Evolutionary conservation across 345 rosid genomes (phyloP).

Genomic region (Lumnitzera littorea): DNA sequence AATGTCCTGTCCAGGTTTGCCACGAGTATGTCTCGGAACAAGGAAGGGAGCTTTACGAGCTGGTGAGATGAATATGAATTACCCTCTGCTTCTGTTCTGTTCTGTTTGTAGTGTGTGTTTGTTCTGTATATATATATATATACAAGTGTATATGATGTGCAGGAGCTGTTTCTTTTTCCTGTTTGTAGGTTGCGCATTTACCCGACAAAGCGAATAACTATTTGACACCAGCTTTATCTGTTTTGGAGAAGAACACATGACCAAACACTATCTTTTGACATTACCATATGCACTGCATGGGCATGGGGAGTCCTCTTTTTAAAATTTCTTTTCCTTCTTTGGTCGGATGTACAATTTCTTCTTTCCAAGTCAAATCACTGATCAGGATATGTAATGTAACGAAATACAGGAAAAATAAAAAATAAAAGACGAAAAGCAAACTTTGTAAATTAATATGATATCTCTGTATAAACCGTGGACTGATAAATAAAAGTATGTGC

Average conservation of each 20-base stretch:
- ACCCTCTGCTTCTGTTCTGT: background rate
- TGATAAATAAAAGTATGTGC: too few relatives aligned
- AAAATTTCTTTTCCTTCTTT: too few relatives aligned
- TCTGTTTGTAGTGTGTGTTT: background rate
- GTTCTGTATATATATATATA: too few relatives aligned
- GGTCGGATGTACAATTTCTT: too few relatives aligned
- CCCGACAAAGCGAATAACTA: conserved; percentile 98
- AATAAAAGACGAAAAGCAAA: too few relatives aligned
- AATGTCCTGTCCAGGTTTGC: conserved; percentile 56
- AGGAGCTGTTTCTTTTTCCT: background rate
- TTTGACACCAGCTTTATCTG: conserved; percentile 82
- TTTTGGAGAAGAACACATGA: conserved; percentile 87
- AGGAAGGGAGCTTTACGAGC: conserved; percentile 83
- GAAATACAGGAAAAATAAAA: too few relatives aligned
- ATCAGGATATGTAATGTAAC: too few relatives aligned
- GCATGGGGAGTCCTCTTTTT: too few relatives aligned
- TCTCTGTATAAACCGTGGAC: too few relatives aligned
- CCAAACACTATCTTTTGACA: background rate
- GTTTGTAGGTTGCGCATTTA: conserved; percentile 78
- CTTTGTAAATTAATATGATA: too few relatives aligned
- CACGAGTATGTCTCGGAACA: conserved; percentile 82
- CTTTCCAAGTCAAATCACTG: too few relatives aligned
- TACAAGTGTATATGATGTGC: background rate
- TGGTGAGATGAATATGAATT: conserved; percentile 37
- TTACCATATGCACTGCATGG: too few relatives aligned